A percentile compares a stretch with the other conserved stretches of the same genome.
These are phyloP conservation scores for Paraleonurus japonicus DNA, from an alignment of 257 asterid species.

Conservation along the genomic window DNA sequence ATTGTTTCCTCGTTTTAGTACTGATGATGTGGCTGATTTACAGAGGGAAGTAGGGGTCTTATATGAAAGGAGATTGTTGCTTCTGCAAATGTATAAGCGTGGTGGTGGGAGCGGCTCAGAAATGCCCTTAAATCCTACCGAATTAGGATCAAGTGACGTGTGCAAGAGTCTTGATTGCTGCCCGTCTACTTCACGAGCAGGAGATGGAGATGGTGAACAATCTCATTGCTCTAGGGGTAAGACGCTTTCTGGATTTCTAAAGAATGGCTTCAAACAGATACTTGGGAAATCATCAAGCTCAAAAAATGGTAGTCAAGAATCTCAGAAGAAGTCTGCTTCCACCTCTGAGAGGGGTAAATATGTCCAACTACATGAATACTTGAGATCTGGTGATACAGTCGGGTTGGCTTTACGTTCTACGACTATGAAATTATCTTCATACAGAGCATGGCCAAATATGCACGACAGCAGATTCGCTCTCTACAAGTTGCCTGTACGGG, in stretches of 20 bases:
- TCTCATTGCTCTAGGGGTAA: conserved; percentile 46
- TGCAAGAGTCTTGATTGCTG: conserved; percentile 45
- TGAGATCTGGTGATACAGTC: conserved; percentile 58
- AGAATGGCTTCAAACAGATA: conserved; percentile 62
- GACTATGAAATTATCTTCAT: conserved; percentile 65
- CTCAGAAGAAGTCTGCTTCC: conserved; percentile 40
- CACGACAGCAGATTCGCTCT: conserved; percentile 80
- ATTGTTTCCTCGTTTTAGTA: conserved; percentile 53
- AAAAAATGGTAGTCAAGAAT: conserved; percentile 38
- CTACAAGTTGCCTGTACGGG: conserved; percentile 64
- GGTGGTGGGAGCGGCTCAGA: conserved; percentile 41
- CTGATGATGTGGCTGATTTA: conserved; percentile 45
- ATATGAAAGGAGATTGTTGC: conserved; percentile 60
- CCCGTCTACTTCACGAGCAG: conserved; percentile 37
- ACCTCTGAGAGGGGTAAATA: conserved; percentile 45
- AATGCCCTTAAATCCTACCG: conserved; percentile 44
- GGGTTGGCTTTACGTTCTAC: conserved; percentile 65
- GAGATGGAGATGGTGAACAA: conserved; percentile 30
- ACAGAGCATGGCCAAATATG: conserved; percentile 91
- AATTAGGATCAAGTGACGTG: conserved; percentile 51
- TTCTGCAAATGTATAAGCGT: conserved; percentile 58
- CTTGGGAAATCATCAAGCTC: conserved; percentile 73
- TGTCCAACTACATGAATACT: conserved; percentile 68
- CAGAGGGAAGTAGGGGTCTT: conserved; percentile 45
- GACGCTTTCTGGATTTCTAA: conserved; percentile 58